Evolutionary conservation across 345 rosid genomes (phyloP).

Genomic region (Lumnitzera racemosa): DNA sequence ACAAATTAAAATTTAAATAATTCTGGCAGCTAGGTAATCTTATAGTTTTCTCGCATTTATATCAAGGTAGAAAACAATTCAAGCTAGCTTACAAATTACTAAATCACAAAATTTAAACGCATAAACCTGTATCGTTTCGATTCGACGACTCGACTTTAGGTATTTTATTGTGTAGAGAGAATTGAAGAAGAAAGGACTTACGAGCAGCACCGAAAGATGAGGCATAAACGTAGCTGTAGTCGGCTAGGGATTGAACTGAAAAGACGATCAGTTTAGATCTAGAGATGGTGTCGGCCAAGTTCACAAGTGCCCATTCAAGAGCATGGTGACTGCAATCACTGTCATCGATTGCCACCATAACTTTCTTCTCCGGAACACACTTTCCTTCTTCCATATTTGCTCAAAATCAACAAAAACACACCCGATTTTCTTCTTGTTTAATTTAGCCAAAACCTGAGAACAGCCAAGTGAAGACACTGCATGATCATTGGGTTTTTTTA

Average conservation of each 20-base stretch:
- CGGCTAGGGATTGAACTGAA: conserved; percentile 36
- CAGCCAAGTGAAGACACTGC: too few relatives aligned
- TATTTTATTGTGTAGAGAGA: not conserved
- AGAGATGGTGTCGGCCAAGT: conserved; percentile 31
- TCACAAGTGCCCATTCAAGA: conserved; percentile 48
- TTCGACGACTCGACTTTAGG: not conserved
- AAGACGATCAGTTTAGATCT: conserved; percentile 48
- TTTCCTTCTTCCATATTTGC: conserved; percentile 9
- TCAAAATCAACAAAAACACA: too few relatives aligned
- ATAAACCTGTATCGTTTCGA: not conserved
- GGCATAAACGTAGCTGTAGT: conserved; percentile 42
- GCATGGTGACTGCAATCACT: conserved; percentile 68
- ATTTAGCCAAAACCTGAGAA: too few relatives aligned
- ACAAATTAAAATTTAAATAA: not conserved
- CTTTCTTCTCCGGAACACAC: conserved; percentile 31
- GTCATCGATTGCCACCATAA: conserved; percentile 75
- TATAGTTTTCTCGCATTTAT: too few relatives aligned
- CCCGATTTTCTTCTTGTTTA: too few relatives aligned
- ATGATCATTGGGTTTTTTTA: too few relatives aligned
- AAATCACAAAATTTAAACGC: not conserved
- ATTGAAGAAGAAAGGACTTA: conserved; percentile 13
- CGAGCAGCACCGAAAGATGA: conserved; percentile 51
- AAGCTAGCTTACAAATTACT: too few relatives aligned
- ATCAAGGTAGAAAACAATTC: too few relatives aligned
- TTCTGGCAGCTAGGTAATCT: not conserved